Evolutionary conservation across 2,329 filamentous ascomycete genomes (phyloP), one percentile per base, ranked within the genome.

Genomic region (Pestalotiopsis sp.): DNA sequence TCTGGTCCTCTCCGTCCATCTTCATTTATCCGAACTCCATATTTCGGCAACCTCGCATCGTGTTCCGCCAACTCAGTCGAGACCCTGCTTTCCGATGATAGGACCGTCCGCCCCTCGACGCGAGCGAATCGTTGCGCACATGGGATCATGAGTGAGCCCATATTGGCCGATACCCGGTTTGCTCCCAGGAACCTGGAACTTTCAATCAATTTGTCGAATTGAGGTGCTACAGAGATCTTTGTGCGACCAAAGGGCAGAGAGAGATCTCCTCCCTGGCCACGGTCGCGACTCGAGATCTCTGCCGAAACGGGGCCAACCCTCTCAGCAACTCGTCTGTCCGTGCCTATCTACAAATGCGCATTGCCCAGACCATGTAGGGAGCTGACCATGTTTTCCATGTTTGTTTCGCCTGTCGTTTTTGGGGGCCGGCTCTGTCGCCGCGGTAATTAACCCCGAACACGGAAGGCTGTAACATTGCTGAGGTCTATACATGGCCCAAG

Each of bases 401-500:
- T 20, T 52, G 14, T n/a, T 52, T n/a, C 45, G 45, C 45, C 45
- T 52, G 45, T 52, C 45, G 45, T 52, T 52, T n/a, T 52, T n/a
- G 45, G 45, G 45, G 45, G 45, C 6, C 1, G 45, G 20, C 45
- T 52, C 45, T 52, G 57, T 59, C n/a, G 20, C 39, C 36, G 41
- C 61, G 61, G 61, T 49, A 49, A 64, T 64, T 13, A 52, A 25
- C 38, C n/a, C 61, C 61, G 61, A 64, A 64, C 41, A 31, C 25
- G 61, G 61, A 49, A 64, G 61, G 38, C 61, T 63, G 61, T 36
- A 62, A 20, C 38, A 14, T 36, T 20, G 27, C 45, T 52, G 17
- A 17, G 17, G 27, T 14, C 11, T 27, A 17, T 59, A 23, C 20
- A 9, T 23, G 57, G 57, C 23, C 57, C 57, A 59, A 59, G 57